Percentiles rank a stretch among this genome's conserved stretches.
Evolutionary conservation across 352 stramenopile genomes (phyloP).

Genomic region (Phytophthora capsici): DNA sequence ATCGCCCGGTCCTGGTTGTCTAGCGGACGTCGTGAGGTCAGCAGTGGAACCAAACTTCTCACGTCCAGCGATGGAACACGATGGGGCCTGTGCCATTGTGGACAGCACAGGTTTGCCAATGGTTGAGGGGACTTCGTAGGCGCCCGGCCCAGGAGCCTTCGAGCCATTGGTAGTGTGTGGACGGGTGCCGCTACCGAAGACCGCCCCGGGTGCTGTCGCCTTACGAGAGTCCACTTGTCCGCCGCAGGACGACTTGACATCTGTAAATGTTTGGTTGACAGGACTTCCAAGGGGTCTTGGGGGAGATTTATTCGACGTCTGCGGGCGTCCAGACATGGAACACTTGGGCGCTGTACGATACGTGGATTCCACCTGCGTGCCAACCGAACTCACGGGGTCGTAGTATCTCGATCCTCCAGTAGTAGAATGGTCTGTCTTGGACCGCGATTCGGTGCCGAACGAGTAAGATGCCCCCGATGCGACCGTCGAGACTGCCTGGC

Average conservation of each 20-base stretch:
- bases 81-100: conserved; percentile 34
- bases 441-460: conserved; percentile 67
- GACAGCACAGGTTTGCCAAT: conserved; percentile 51
- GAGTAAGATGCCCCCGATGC: conserved; percentile 65
- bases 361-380: conserved; percentile 68
- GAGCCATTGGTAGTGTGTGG: conserved; percentile 50
- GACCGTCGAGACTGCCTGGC: conserved; percentile 71
- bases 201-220: conserved; percentile 61
- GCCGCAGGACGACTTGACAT: conserved; percentile 75
- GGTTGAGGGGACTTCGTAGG: conserved; percentile 74
- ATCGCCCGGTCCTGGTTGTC: conserved; percentile 66
- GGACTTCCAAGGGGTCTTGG: conserved; percentile 34
- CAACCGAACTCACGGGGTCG: conserved; percentile 63
- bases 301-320: no score
- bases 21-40: conserved; percentile 52
- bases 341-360: conserved; percentile 69
- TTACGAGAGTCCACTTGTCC: conserved; percentile 82
- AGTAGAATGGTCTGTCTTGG: conserved; percentile 38
- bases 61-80: conserved; percentile 76
- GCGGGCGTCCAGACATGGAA: conserved; percentile 71
- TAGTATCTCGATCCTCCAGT: conserved; percentile 52
- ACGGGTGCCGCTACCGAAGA: conserved; percentile 73
- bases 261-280: conserved; percentile 13
- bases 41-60: conserved; percentile 82
- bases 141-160: conserved; percentile 70